These are phyloP conservation scores for Antarctomyces pellizariae DNA, from an alignment of 495 filamentous ascomycete species.

Conservation along the genomic window DNA sequence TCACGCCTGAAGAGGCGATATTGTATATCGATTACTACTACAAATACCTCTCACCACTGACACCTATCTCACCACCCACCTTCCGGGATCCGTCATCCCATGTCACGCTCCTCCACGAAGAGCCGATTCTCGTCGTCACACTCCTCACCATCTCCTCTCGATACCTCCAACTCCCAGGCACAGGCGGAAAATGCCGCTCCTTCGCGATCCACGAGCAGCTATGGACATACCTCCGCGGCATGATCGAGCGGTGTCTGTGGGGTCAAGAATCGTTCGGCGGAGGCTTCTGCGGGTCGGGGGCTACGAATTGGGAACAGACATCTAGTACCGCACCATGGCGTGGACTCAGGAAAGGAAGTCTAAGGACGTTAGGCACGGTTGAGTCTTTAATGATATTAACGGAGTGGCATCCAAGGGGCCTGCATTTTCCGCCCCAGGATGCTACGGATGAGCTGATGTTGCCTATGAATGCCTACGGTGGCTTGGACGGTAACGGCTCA, in stretches of 20 bases:
- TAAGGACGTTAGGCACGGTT: constrained; percentile 78
- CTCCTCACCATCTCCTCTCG: constrained; percentile 78
- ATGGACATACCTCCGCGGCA: constrained; percentile 83
- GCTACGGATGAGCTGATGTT: constrained; percentile 35
- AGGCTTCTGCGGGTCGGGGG: constrained; percentile 59
- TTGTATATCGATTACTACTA: constrained; percentile 94
- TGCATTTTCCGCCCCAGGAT: constrained; percentile 86
- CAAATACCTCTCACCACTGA: constrained; percentile 66
- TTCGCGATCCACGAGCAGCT: constrained; percentile 86
- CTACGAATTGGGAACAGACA: constrained; percentile 34
- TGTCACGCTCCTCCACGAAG: constrained; percentile 54
- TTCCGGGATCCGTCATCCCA: constrained; percentile 55
- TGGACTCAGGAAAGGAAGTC: constrained; percentile 41
- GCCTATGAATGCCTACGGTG: constrained; percentile 21
- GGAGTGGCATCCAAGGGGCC: constrained; percentile 86
- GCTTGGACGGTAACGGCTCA: constrained; percentile 24
- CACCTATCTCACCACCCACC: constrained; percentile 71
- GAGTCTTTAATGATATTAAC: constrained; percentile 84
- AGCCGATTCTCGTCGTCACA: constrained; percentile 77
- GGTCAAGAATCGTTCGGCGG: constrained; percentile 87
- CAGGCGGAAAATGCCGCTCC: constrained; percentile 60
- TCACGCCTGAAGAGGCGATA: constrained; percentile 79
- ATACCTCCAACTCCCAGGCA: constrained; percentile 54
- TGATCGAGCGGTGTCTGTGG: constrained; percentile 87
- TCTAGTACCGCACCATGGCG: constrained; percentile 35